A percentile compares a stretch with the other conserved stretches of the same genome.
phyloP scores from a whole-genome alignment of 768 basidiomycete species.

The Ramaria rubella region DNA sequence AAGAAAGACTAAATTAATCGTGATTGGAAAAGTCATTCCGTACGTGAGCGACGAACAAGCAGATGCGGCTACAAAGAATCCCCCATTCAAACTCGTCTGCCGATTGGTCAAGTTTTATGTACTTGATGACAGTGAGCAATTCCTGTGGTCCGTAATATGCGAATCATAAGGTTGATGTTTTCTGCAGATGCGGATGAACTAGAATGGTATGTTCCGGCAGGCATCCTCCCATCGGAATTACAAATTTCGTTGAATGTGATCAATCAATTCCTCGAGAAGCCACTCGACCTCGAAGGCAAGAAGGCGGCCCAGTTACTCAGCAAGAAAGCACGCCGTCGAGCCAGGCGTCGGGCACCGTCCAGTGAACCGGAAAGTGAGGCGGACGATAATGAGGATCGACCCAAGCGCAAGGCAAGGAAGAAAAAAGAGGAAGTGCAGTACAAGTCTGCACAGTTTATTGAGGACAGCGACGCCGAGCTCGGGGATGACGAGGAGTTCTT shows the following conservation, averaged over 20 bases:
- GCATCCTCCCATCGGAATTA: conserved; percentile 60
- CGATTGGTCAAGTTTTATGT: conserved; percentile 68
- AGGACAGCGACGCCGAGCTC: conserved; percentile 82
- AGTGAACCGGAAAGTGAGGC: conserved; percentile 37
- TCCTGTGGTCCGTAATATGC: not conserved
- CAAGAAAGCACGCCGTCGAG: conserved; percentile 48
- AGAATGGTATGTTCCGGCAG: conserved; percentile 80
- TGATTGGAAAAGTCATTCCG: conserved; percentile 61
- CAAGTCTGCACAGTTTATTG: conserved; percentile 87
- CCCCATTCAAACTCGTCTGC: conserved; percentile 78
- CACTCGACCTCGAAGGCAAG: conserved; percentile 76
- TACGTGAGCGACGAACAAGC: conserved; percentile 71
- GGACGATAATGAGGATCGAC: conserved; percentile 31
- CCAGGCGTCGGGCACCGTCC: conserved; percentile 45
- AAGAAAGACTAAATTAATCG: not conserved
- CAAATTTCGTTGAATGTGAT: conserved; percentile 67
- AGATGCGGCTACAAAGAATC: conserved; percentile 68
- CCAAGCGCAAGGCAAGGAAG: conserved; percentile 42
- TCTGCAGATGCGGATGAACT: conserved; percentile 56
- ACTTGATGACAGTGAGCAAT: conserved; percentile 52
- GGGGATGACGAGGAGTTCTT: conserved; percentile 80
- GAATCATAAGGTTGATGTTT: not conserved
- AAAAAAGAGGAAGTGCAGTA: conserved; percentile 66
- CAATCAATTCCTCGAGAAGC: conserved; percentile 73
- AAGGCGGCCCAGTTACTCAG: conserved; percentile 63